phyloP scores from a whole-genome alignment of 2,329 filamentous ascomycete genomes.

The Setomelanomma holmii region DNA sequence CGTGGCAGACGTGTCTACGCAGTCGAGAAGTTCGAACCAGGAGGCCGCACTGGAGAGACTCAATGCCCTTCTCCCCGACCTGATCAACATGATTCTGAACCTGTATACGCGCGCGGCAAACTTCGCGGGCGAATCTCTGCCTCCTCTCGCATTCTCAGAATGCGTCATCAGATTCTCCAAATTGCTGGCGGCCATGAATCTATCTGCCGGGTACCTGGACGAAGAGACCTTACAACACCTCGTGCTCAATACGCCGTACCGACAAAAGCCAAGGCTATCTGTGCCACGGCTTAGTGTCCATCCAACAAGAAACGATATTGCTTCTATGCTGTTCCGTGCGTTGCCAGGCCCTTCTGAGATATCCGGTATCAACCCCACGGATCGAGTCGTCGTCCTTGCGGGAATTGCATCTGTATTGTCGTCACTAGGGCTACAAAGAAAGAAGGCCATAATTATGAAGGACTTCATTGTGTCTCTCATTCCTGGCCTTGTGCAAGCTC shows the following conservation, averaged over 20 bases:
- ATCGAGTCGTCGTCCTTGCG: conserved; percentile 79
- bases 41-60: conserved; percentile 55
- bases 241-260: conserved; percentile 52
- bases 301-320: conserved; percentile 46
- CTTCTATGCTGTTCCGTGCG: conserved; percentile 46
- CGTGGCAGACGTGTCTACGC: conserved; percentile 45
- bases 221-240: conserved; percentile 60
- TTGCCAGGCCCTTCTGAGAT: conserved; percentile 62
- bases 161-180: conserved; percentile 76
- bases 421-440: conserved; percentile 78
- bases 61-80: conserved; percentile 70
- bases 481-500: conserved; percentile 84
- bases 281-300: conserved; percentile 44
- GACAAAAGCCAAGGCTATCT: conserved; percentile 51
- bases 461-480: conserved; percentile 85
- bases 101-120: conserved; percentile 73
- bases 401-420: conserved; percentile 89
- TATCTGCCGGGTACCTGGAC: conserved; percentile 69
- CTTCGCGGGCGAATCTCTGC: conserved; percentile 71
- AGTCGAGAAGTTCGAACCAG: conserved; percentile 53
- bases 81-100: conserved; percentile 75
- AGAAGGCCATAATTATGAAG: conserved; percentile 88
- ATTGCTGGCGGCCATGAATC: conserved; percentile 70
- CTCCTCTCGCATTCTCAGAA: conserved; percentile 75
- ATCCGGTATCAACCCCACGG: conserved; percentile 72